phyloP scores from a whole-genome alignment of 495 filamentous ascomycete genomes.

The Daldinia vernicosa region DNA sequence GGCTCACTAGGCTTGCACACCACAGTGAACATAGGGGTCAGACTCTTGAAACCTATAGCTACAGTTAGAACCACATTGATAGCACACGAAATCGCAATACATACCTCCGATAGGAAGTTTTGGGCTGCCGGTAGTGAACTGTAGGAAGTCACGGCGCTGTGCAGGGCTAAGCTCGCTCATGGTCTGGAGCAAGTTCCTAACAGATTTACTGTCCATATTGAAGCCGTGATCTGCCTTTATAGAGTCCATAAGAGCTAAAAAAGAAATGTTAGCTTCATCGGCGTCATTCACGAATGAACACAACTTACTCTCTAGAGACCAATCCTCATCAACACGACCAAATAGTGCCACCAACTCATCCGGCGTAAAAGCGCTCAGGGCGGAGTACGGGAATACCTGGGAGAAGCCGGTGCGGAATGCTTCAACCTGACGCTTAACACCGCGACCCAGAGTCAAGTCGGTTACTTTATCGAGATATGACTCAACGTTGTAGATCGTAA shows the following conservation, averaged over 20 bases:
- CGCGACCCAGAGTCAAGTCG: conserved; percentile 86
- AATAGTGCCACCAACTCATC: conserved; percentile 97
- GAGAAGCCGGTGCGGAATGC: conserved; percentile 94
- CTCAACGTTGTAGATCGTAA: conserved; percentile 91
- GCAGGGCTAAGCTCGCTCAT: conserved; percentile 86
- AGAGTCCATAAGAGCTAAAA: conserved; percentile 89
- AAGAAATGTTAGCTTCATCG: conserved; percentile 38
- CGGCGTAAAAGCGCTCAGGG: conserved; percentile 93
- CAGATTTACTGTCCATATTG: conserved; percentile 98
- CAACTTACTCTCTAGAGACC: conserved; percentile 92
- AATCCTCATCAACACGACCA: conserved; percentile 93
- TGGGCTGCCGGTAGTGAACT: conserved; percentile 98
- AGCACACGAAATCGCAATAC: conserved; percentile 41
- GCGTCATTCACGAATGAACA: background rate
- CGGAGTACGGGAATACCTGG: conserved; percentile 94
- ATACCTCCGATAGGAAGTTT: conserved; percentile 98
- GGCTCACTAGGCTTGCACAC: conserved; percentile 98
- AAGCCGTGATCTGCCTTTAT: conserved; percentile 99
- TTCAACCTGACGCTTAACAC: conserved; percentile 88
- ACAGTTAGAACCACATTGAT: conserved; percentile 22
- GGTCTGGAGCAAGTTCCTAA: conserved; percentile 89
- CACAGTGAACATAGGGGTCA: conserved; percentile 98
- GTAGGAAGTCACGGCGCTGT: conserved; percentile 92
- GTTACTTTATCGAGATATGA: conserved; percentile 89
- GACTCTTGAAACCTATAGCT: conserved; percentile 85